Evolutionary conservation across 805 yeast species (phyloP).

Genomic region (Barnettozyma botsteinii): DNA sequence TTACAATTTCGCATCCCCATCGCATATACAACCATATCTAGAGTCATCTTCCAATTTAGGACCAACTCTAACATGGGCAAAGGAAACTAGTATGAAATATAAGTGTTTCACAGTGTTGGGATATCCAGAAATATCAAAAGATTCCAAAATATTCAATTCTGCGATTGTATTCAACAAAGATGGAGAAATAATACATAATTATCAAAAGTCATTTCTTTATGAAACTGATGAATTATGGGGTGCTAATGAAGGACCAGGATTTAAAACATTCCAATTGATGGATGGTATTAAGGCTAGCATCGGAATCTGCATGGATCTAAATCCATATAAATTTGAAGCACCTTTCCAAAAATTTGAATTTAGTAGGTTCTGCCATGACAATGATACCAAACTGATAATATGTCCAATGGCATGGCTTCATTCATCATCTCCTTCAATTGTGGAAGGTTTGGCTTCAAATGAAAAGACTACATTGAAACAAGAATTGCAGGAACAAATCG

Average conservation of each 20-base stretch:
- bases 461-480: conserved; percentile 15
- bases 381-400: conserved; percentile 50
- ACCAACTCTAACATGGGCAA: conserved; percentile 51
- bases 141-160: conserved; percentile 52
- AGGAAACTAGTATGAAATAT: conserved; percentile 40
- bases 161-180: conserved; percentile 56
- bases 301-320: conserved; percentile 94
- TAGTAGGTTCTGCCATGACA: conserved; percentile 43
- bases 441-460: conserved; percentile 16
- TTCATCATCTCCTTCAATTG: conserved; percentile 38
- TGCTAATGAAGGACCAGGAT: conserved; percentile 57
- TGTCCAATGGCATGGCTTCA: conserved; percentile 89
- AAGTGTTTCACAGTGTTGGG: conserved; percentile 72
- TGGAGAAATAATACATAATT: conserved; percentile 58
- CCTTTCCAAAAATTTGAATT: conserved; percentile 75
- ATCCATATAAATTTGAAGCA: conserved; percentile 78
- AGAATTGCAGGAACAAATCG: conserved; percentile 6
- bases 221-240: conserved; percentile 82
- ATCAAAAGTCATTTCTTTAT: conserved; percentile 72
- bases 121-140: conserved; percentile 55
- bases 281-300: conserved; percentile 43
- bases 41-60: conserved; percentile 42
- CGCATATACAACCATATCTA: conserved; percentile 50
- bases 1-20: conserved; percentile 51
- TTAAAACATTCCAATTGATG: conserved; percentile 38